These are phyloP conservation scores for Metschnikowia colocasiae DNA, from an alignment of 805 yeast species.

Conservation along the genomic window DNA sequence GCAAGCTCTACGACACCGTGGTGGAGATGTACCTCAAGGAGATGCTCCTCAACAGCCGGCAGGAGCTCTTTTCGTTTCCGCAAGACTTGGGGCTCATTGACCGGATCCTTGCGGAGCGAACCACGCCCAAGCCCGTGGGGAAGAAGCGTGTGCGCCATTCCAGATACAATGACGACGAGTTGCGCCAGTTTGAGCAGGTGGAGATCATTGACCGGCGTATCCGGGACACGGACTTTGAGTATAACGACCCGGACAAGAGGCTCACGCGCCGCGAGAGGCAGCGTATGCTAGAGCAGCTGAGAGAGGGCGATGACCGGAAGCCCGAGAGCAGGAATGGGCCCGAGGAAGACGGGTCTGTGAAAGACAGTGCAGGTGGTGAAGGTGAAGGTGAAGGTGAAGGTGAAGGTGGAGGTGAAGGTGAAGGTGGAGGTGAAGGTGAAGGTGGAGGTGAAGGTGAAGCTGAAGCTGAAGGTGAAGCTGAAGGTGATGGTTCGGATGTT, in stretches of 20 bases:
- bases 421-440: neutral
- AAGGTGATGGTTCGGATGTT: neutral
- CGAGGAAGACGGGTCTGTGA: no score
- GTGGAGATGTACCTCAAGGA: constrained; percentile 49
- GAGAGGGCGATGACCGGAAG: no score
- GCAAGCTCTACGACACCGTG: constrained; percentile 42
- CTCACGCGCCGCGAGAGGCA: neutral
- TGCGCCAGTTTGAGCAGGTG: neutral
- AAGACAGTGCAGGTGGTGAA: neutral
- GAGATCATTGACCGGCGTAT: neutral
- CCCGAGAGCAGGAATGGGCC: neutral
- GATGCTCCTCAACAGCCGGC: constrained; percentile 42
- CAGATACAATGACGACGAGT: constrained; percentile 1
- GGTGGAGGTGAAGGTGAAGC: neutral
- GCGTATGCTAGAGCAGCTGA: no score
- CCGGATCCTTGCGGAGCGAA: constrained; percentile 38
- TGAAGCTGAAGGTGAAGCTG: neutral
- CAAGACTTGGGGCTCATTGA: constrained; percentile 31
- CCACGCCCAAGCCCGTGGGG: constrained; percentile 6
- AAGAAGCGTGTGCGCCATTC: neutral
- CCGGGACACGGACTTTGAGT: neutral
- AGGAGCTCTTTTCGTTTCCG: constrained; percentile 16
- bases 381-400: neutral
- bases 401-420: neutral
- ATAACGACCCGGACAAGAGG: neutral